Percentiles rank a stretch among this genome's conserved stretches.
phyloP scores from a whole-genome alignment of 1,139 yeast genomes.

The Casaregolazyma lundiana region DNA sequence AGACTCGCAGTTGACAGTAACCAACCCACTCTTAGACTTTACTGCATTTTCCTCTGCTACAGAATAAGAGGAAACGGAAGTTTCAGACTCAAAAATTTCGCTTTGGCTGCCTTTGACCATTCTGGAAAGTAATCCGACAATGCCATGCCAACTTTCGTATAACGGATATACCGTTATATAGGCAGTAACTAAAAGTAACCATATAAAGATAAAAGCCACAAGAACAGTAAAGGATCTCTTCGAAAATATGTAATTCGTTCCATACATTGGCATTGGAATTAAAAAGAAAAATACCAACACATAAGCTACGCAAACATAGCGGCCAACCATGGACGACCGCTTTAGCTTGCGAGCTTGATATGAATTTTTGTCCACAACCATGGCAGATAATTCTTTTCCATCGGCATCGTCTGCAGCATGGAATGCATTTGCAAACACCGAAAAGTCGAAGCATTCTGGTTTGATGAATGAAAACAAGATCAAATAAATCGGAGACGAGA shows the following conservation, averaged over 20 bases:
- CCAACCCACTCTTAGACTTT: background rate
- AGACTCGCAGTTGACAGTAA: background rate
- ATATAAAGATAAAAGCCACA: background rate
- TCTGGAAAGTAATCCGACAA: background rate
- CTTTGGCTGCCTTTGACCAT: background rate
- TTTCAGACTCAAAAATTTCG: background rate
- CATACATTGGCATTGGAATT: background rate
- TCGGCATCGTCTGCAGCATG: constrained; percentile 52
- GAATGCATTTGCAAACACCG: constrained; percentile 48
- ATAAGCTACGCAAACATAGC: constrained; percentile 3
- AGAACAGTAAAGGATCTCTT: background rate
- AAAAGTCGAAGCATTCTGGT: constrained; percentile 72
- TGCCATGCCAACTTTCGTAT: background rate
- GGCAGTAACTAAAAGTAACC: background rate
- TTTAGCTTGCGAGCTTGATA: constrained; percentile 1
- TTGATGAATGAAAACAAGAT: constrained; percentile 61
- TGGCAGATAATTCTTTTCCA: constrained; percentile 11
- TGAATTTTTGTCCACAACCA: constrained; percentile 2
- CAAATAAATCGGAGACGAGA: constrained; percentile 59
- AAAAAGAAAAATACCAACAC: constrained; percentile 1
- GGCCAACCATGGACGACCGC: constrained; percentile 7
- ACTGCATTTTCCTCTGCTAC: background rate
- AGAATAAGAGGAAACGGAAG: background rate
- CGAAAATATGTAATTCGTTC: background rate
- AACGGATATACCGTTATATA: background rate